Conservation (phyloP, 1,284 basidiomycete species). For the Heterobasidion occidentale region DNA sequence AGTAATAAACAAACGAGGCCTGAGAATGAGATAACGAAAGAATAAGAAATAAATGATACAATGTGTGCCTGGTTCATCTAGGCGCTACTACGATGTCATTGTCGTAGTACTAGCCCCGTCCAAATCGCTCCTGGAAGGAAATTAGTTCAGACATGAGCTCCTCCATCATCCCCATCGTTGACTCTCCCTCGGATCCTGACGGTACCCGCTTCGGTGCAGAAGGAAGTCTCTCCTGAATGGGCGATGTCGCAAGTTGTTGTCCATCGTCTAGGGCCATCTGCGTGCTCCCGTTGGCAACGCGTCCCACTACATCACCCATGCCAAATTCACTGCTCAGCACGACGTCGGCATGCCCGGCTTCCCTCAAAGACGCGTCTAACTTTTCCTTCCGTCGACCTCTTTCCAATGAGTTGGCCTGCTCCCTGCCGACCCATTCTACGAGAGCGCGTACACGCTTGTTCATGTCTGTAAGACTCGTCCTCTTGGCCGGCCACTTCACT, state of each 20-base stretch:
- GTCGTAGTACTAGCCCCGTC: conserved; percentile 24
- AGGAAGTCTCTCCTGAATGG: conserved; percentile 14
- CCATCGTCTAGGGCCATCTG: conserved; percentile 6
- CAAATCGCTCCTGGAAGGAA: conserved; percentile 81
- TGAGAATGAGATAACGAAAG: not conserved
- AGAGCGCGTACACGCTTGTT: conserved; percentile 89
- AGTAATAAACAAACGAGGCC: not conserved
- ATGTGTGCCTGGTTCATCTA: not conserved
- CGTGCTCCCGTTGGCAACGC: conserved; percentile 3
- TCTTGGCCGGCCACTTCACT: conserved; percentile 90
- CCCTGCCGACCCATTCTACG: conserved; percentile 87
- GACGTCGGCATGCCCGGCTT: conserved; percentile 11
- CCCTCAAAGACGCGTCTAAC: conserved; percentile 48
- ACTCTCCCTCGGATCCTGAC: conserved; percentile 9
- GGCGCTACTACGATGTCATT: not conserved
- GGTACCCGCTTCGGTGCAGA: not conserved
- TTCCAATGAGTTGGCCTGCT: conserved; percentile 72
- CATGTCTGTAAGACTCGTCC: conserved; percentile 95
- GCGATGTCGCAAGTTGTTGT: conserved; percentile 10
- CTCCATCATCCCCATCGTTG: conserved; percentile 79
- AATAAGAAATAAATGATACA: not conserved
- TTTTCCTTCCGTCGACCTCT: conserved; percentile 62
- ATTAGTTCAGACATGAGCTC: conserved; percentile 83
- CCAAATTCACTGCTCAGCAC: not conserved
- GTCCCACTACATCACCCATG: not conserved